A percentile compares a stretch with the other conserved stretches of the same genome.
phyloP scores from a whole-genome alignment of 2,329 filamentous ascomycete genomes.

The Talaromyces sp. region DNA sequence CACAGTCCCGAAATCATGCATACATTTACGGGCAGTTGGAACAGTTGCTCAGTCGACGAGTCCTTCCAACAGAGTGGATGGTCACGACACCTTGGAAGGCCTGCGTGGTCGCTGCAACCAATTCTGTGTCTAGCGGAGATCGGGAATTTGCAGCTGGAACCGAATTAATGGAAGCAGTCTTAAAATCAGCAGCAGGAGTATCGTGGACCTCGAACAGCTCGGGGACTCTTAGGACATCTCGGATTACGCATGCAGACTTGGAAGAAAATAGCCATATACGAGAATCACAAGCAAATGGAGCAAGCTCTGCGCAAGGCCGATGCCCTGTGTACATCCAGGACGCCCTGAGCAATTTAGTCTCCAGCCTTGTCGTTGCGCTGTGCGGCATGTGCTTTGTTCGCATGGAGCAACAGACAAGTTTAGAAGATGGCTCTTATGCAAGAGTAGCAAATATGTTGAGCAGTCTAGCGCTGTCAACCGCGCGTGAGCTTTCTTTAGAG shows the following conservation, averaged over 20 bases:
- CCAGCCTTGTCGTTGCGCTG: conserved; percentile 29
- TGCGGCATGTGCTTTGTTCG: conserved; percentile 33
- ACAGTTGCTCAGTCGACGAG: conserved; percentile 26
- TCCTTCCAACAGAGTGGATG: conserved; percentile 35
- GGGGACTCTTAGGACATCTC: background rate
- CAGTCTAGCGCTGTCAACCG: conserved; percentile 18
- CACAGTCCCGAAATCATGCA: conserved; percentile 15
- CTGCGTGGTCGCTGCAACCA: conserved; percentile 30
- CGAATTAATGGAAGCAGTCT: conserved; percentile 25
- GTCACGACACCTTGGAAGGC: conserved; percentile 32
- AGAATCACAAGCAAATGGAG: background rate
- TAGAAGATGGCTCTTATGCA: conserved; percentile 13
- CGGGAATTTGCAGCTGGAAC: conserved; percentile 25
- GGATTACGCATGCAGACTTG: background rate
- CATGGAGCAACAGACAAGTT: conserved; percentile 15
- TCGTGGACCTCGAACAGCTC: background rate
- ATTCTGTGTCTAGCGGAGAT: conserved; percentile 31
- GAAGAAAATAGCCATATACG: background rate
- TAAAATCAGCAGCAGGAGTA: conserved; percentile 19
- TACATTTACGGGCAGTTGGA: conserved; percentile 30
- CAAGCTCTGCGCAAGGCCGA: background rate
- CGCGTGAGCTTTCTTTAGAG: conserved; percentile 17
- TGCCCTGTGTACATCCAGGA: conserved; percentile 31
- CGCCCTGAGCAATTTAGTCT: conserved; percentile 30
- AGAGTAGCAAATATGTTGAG: conserved; percentile 22